These are phyloP conservation scores for Bocquillonia castaneifolia DNA, from an alignment of 441 rosid species.

Conservation along the genomic window DNA sequence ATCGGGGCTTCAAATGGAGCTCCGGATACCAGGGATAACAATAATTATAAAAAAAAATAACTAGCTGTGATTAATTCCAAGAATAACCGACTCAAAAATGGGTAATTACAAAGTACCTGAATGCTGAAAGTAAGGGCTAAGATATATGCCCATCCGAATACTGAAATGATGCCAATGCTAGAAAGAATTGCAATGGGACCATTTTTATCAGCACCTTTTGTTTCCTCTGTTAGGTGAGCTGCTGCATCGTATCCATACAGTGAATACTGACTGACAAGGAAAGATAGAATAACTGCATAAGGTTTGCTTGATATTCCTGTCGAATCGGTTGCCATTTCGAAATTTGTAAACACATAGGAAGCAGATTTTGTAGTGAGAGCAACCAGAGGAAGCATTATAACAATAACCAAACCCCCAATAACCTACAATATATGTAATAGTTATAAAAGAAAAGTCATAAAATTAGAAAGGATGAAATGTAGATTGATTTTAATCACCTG, in stretches of 20 bases:
- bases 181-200: constrained; percentile 66
- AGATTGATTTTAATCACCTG: constrained; percentile 46
- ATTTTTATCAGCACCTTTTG: constrained; percentile 53
- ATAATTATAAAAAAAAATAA: too few relatives aligned
- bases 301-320: constrained; percentile 59
- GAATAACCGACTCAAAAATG: background rate
- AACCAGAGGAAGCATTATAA: constrained; percentile 59
- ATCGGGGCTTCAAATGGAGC: too few relatives aligned
- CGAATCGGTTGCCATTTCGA: constrained; percentile 35
- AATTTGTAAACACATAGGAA: constrained; percentile 50
- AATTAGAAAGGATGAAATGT: too few relatives aligned
- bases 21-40: too few relatives aligned
- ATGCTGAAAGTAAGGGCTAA: constrained; percentile 62
- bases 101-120: constrained; percentile 25
- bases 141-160: constrained; percentile 57
- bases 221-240: constrained; percentile 67
- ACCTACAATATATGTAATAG: constrained; percentile 34
- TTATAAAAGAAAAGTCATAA: too few relatives aligned
- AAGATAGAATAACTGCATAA: constrained; percentile 51
- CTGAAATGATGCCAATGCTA: constrained; percentile 52
- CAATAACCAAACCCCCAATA: constrained; percentile 48
- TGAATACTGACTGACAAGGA: constrained; percentile 55
- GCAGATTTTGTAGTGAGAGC: constrained; percentile 46
- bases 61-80: too few relatives aligned
- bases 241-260: constrained; percentile 65